Conservation (phyloP, 176 grass and related monocot species). For the Oryza rufipogon region DNA sequence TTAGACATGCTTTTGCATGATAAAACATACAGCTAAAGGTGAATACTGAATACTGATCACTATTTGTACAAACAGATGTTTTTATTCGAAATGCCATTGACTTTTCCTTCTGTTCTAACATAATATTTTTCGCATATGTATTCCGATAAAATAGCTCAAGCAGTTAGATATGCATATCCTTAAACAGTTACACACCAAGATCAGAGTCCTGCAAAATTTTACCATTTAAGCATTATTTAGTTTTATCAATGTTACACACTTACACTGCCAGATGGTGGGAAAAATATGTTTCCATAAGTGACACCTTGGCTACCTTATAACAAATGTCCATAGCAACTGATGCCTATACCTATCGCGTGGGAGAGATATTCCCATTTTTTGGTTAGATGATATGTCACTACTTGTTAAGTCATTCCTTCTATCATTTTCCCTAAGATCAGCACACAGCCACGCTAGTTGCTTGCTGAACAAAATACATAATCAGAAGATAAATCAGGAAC, state of each 20-base stretch:
- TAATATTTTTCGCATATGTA: background rate
- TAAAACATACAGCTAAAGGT: background rate
- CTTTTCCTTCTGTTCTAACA: background rate
- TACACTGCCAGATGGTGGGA: too few species aligned
- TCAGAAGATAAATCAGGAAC: too few species aligned
- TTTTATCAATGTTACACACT: background rate
- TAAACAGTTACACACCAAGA: background rate
- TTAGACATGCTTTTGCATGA: background rate
- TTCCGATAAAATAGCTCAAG: background rate
- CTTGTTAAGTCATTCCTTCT: too few species aligned
- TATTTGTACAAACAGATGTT: background rate
- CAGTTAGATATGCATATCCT: background rate
- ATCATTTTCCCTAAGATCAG: too few species aligned
- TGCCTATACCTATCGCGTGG: too few species aligned
- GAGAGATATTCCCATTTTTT: too few species aligned
- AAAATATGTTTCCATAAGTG: too few species aligned
- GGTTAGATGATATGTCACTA: too few species aligned
- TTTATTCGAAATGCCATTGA: background rate
- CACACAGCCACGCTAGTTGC: too few species aligned
- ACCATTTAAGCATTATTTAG: background rate
- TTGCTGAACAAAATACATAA: too few species aligned
- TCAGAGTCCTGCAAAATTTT: background rate
- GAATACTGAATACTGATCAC: background rate
- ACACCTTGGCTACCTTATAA: too few species aligned
- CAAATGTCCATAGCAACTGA: too few species aligned